Conservation (phyloP, 179 eudicot species). For the Vitellaria paradoxa region DNA sequence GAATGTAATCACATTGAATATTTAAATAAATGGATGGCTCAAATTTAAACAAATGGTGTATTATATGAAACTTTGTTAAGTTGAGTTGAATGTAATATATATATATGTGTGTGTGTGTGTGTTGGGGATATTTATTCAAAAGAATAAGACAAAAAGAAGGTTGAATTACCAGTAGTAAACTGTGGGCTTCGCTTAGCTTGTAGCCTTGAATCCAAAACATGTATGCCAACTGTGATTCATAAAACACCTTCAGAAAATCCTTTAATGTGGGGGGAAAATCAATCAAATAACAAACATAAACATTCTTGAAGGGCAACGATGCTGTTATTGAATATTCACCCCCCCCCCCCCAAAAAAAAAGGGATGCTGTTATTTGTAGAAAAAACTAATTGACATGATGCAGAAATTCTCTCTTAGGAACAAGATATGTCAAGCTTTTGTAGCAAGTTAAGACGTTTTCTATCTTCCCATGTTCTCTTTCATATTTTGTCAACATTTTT, state of each 20-base stretch:
- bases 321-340: neutral
- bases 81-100: neutral
- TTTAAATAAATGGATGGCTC: neutral
- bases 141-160: neutral
- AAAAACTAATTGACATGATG: neutral
- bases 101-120: too few relatives aligned
- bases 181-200: conserved; percentile 63
- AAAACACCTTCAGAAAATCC: conserved; percentile 15
- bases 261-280: neutral
- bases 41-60: conserved; percentile 1
- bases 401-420: neutral
- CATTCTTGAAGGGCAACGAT: neutral
- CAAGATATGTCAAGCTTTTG: neutral
- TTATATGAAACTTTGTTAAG: too few relatives aligned
- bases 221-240: conserved; percentile 75
- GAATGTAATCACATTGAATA: neutral
- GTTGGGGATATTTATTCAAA: neutral
- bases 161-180: conserved; percentile 59
- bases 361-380: neutral
- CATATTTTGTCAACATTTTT: neutral
- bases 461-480: neutral
- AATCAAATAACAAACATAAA: neutral
- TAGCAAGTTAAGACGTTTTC: neutral
- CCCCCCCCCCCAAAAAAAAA: too few relatives aligned
- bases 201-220: conserved; percentile 98